These are phyloP conservation scores for Rubroshorea leprosula DNA, from an alignment of 345 rosid species.

Conservation along the genomic window DNA sequence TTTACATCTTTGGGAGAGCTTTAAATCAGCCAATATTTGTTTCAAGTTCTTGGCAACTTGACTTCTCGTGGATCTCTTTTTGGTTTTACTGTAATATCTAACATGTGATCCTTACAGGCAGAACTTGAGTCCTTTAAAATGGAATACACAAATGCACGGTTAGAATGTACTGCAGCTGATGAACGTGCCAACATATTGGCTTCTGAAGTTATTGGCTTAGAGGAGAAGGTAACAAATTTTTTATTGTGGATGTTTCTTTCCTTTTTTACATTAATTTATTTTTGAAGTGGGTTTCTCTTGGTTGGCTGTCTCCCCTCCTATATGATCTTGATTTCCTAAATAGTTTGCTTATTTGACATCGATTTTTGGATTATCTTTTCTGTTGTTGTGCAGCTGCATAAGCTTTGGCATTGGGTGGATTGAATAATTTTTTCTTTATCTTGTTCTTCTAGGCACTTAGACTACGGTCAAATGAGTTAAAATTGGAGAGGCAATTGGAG, in stretches of 20 bases:
- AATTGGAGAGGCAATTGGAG: constrained; percentile 90
- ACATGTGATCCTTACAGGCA: constrained; percentile 42
- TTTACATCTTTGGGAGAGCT: neutral
- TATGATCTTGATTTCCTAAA: neutral
- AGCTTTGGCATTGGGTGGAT: constrained; percentile 11
- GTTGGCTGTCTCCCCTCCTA: neutral
- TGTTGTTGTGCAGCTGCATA: too few relatives aligned
- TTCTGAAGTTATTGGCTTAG: constrained; percentile 94
- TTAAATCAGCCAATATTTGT: neutral
- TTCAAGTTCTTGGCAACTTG: neutral
- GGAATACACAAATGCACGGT: constrained; percentile 67
- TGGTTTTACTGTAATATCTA: constrained; percentile 14
- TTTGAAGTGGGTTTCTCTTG: too few relatives aligned
- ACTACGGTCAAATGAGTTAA: constrained; percentile 87
- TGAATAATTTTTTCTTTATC: constrained; percentile 9
- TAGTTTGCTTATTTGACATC: neutral
- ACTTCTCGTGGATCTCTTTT: neutral
- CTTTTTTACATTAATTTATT: too few relatives aligned
- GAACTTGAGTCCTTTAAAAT: constrained; percentile 75
- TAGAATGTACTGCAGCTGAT: constrained; percentile 89
- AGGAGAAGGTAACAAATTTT: constrained; percentile 89
- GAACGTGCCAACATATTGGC: constrained; percentile 89
- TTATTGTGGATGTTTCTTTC: neutral
- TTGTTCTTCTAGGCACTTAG: constrained; percentile 67
- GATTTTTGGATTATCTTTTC: too few relatives aligned